These are phyloP conservation scores for Anaeramoeba flamelloides DNA, from an alignment of 78 protist species.

Conservation along the genomic window DNA sequence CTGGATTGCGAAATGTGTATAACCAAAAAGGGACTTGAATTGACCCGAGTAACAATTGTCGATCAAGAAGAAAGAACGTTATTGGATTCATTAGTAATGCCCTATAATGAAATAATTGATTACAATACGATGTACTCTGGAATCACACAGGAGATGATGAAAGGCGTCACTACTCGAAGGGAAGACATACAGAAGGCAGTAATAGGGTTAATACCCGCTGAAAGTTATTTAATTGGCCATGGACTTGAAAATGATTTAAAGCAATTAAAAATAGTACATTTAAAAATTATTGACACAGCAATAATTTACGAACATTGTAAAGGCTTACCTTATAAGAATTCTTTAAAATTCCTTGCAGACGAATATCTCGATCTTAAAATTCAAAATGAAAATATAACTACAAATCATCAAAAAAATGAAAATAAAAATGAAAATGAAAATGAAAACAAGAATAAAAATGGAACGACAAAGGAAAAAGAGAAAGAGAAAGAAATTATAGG, in stretches of 20 bases:
- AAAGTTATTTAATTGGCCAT: neutral
- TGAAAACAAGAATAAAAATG: no score
- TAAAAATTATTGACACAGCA: neutral
- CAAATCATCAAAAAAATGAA: no score
- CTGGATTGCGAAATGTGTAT: conserved; percentile 64
- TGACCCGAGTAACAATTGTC: conserved; percentile 55
- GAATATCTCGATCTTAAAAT: neutral
- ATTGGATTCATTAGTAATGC: conserved; percentile 39
- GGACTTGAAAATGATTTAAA: neutral
- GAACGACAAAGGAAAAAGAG: no score
- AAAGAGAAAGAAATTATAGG: no score
- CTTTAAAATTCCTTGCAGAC: neutral
- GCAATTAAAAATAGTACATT: neutral
- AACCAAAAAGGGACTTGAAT: conserved; percentile 38
- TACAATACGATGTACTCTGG: conserved; percentile 58
- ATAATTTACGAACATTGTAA: neutral
- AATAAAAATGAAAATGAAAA: no score
- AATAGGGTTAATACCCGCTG: neutral
- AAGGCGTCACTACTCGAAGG: conserved; percentile 22
- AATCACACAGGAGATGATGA: conserved; percentile 36
- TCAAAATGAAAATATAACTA: no score
- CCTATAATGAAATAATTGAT: conserved; percentile 37
- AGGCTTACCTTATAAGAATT: neutral
- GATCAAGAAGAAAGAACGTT: conserved; percentile 25
- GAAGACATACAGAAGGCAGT: conserved; percentile 33